Evolutionary conservation across 2,329 filamentous ascomycete species (phyloP).

Genomic region (Fusarium sp.): DNA sequence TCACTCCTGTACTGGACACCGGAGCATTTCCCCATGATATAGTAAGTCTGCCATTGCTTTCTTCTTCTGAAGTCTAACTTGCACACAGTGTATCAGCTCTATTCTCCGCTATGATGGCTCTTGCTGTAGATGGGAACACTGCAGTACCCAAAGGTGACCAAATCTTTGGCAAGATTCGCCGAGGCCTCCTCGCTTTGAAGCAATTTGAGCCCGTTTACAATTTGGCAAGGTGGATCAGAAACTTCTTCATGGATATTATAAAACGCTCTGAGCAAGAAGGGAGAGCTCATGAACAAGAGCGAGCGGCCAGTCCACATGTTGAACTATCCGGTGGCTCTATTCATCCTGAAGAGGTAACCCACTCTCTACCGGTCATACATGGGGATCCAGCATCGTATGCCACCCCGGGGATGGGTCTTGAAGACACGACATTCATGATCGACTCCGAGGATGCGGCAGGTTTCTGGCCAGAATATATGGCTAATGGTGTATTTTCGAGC

Average conservation of each 20-base stretch:
- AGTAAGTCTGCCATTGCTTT: no score
- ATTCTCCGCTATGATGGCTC: neutral
- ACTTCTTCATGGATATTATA: constrained; percentile 29
- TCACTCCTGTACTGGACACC: neutral
- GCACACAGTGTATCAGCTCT: neutral
- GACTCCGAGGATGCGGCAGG: neutral
- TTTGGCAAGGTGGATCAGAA: constrained; percentile 16
- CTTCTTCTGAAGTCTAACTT: no score
- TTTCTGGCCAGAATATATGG: constrained; percentile 8
- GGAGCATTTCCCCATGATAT: neutral
- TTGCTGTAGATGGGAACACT: neutral
- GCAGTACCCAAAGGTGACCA: neutral
- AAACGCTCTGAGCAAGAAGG: neutral
- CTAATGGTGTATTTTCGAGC: constrained; percentile 4
- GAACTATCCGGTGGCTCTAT: rapidly evolving
- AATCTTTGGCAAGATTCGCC: neutral
- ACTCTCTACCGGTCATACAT: rapidly evolving
- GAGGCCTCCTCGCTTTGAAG: neutral
- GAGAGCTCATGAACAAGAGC: neutral
- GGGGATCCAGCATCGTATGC: rapidly evolving
- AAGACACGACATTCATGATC: neutral
- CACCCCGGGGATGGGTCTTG: neutral
- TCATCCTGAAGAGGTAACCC: no score
- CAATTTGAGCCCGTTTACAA: constrained; percentile 12
- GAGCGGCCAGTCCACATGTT: rapidly evolving